Percentiles rank a stretch among this genome's conserved stretches.
These are phyloP conservation scores for Begonia fuchsioides DNA, from an alignment of 306 rosid genomes.

Conservation along the genomic window DNA sequence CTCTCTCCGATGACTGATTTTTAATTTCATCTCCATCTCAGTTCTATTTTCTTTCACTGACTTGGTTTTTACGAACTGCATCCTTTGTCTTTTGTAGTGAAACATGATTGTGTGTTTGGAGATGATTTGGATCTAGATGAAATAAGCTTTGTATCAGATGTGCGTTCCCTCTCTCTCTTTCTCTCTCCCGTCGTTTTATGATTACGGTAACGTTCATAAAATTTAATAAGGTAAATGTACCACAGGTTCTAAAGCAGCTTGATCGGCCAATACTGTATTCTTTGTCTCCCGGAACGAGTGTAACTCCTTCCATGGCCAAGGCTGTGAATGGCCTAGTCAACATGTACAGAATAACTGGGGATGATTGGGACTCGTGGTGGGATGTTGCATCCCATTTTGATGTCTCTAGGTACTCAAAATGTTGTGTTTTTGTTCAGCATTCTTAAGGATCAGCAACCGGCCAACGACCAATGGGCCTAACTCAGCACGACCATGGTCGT, in stretches of 20 bases:
- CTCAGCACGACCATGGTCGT: too few relatives aligned
- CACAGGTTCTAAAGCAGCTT: slow-evolving; percentile 56
- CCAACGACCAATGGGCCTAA: too few relatives aligned
- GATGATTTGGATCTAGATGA: slow-evolving; percentile 73
- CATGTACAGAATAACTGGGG: slow-evolving; percentile 90
- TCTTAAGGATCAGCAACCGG: too few relatives aligned
- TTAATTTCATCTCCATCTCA: slow-evolving; percentile 1
- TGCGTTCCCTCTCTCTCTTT: slow-evolving; percentile 12
- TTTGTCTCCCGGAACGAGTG: slow-evolving; percentile 78
- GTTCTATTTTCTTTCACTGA: not conserved
- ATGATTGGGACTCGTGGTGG: slow-evolving; percentile 84
- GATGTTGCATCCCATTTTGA: slow-evolving; percentile 65
- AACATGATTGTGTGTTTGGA: slow-evolving; percentile 93
- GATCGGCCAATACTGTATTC: slow-evolving; percentile 59
- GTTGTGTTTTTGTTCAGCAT: not conserved
- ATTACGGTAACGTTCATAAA: too few relatives aligned
- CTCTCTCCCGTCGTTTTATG: too few relatives aligned
- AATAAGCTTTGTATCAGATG: slow-evolving; percentile 67
- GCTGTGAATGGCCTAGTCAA: slow-evolving; percentile 55
- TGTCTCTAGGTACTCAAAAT: slow-evolving; percentile 43
- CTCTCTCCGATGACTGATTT: too few relatives aligned
- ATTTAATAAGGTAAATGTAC: not conserved
- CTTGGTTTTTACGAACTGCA: not conserved
- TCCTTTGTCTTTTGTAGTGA: slow-evolving; percentile 37
- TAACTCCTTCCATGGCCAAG: slow-evolving; percentile 71